Evolutionary conservation across 2,329 filamentous ascomycete genomes (phyloP).

Genomic region (Zelopaecilomyces penicillatus): DNA sequence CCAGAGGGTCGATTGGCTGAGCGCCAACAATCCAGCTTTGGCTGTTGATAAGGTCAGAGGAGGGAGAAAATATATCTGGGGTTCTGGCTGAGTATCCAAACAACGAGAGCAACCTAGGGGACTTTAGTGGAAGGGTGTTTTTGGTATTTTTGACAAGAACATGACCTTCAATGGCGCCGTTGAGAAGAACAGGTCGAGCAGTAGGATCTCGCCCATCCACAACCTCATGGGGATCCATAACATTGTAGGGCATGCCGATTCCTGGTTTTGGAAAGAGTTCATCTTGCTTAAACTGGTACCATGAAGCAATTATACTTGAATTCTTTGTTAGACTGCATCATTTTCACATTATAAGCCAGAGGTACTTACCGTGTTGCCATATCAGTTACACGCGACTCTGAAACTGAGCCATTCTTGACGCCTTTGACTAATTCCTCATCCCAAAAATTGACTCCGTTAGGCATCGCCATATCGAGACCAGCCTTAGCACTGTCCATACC

Average conservation of each 20-base stretch:
- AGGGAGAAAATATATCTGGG: constrained; percentile 34
- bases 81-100: constrained; percentile 52
- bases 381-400: constrained; percentile 47
- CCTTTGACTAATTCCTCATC: constrained; percentile 47
- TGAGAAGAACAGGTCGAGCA: constrained; percentile 32
- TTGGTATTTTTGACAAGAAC: constrained; percentile 56
- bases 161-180: constrained; percentile 55
- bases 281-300: constrained; percentile 49
- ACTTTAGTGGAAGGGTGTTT: constrained; percentile 43
- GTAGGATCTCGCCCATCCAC: constrained; percentile 46
- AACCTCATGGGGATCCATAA: constrained; percentile 40
- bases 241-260: constrained; percentile 41
- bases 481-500: constrained; percentile 54
- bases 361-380: constrained; percentile 42
- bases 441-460: constrained; percentile 34
- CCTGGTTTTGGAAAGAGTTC: constrained; percentile 37
- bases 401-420: constrained; percentile 51
- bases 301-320: constrained; percentile 40
- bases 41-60: constrained; percentile 25
- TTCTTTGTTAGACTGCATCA: neutral
- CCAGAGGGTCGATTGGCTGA: constrained; percentile 13
- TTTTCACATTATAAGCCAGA: neutral
- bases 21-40: constrained; percentile 27
- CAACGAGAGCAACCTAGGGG: constrained; percentile 45
- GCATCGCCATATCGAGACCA: constrained; percentile 68